Percentiles rank a stretch among this genome's conserved stretches.
Evolutionary conservation across 495 filamentous ascomycete genomes (phyloP).

Genomic region (Lasiosphaeriaceae sp.): DNA sequence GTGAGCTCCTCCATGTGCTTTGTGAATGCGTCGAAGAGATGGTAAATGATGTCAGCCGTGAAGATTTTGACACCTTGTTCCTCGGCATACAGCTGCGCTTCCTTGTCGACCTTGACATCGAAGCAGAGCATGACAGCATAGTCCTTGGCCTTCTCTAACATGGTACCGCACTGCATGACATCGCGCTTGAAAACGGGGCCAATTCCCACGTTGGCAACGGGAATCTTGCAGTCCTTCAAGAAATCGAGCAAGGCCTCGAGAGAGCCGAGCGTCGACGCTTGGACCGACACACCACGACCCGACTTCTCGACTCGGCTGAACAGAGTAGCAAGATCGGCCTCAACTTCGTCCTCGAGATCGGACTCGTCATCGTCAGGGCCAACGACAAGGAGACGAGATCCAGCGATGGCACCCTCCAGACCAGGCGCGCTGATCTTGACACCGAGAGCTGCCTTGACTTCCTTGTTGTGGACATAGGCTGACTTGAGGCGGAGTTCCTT

Average conservation of each 20-base stretch:
- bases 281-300: constrained; percentile 90
- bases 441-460: constrained; percentile 96
- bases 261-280: constrained; percentile 96
- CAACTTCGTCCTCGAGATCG: constrained; percentile 93
- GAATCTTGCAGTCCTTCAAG: constrained; percentile 89
- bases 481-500: constrained; percentile 93
- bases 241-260: constrained; percentile 97
- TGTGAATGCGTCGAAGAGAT: constrained; percentile 95
- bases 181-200: constrained; percentile 98
- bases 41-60: constrained; percentile 98
- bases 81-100: constrained; percentile 85
- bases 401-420: constrained; percentile 94
- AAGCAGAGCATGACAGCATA: constrained; percentile 99
- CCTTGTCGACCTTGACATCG: constrained; percentile 98
- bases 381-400: constrained; percentile 88
- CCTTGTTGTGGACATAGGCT: constrained; percentile 96
- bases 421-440: constrained; percentile 98
- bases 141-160: constrained; percentile 95
- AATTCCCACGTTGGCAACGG: constrained; percentile 95
- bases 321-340: constrained; percentile 88
- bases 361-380: constrained; percentile 95
- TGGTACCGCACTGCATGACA: constrained; percentile 91
- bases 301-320: constrained; percentile 85
- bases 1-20: constrained; percentile 82
- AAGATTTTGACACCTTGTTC: constrained; percentile 98